Percentiles rank a stretch among this genome's conserved stretches.
phyloP scores from a whole-genome alignment of 163 green algal species.

The Scenedesmus sp. region DNA sequence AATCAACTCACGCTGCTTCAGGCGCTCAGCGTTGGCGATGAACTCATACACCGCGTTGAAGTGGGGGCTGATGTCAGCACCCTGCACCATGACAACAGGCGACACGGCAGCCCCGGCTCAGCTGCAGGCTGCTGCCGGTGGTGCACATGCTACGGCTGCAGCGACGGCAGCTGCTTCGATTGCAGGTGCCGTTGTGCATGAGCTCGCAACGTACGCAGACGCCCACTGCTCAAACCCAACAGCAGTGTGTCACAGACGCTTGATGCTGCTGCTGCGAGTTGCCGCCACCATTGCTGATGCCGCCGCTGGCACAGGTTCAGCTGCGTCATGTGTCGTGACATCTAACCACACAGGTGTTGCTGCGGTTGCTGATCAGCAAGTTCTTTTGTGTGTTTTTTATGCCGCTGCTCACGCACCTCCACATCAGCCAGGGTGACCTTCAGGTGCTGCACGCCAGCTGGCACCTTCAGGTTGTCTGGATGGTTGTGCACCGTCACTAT shows the following conservation, averaged over 20 bases:
- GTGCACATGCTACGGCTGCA: not conserved
- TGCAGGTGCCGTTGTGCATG: too few species aligned
- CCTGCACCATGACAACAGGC: slow-evolving; percentile 54
- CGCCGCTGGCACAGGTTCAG: too few species aligned
- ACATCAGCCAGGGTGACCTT: slow-evolving; percentile 58
- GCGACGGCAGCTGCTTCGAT: not conserved
- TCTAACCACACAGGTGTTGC: too few species aligned
- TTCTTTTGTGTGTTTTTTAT: too few species aligned
- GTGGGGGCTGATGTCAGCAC: slow-evolving; percentile 76
- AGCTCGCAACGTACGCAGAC: too few species aligned
- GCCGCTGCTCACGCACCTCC: not conserved
- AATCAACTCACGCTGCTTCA: slow-evolving; percentile 65
- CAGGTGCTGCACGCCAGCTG: slow-evolving; percentile 53
- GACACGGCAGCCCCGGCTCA: not conserved
- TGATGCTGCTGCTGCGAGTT: too few species aligned
- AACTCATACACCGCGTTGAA: slow-evolving; percentile 79
- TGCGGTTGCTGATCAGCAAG: not conserved
- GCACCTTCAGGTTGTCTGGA: slow-evolving; percentile 68
- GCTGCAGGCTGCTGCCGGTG: not conserved
- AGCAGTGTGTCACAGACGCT: too few species aligned
- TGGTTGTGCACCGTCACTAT: slow-evolving; percentile 87
- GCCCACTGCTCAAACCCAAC: too few species aligned
- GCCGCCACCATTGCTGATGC: too few species aligned
- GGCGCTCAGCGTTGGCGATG: slow-evolving; percentile 75
- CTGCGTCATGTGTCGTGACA: too few species aligned